Conservation (phyloP, 2,329 filamentous ascomycete species). For the Penicillium capsulatum region DNA sequence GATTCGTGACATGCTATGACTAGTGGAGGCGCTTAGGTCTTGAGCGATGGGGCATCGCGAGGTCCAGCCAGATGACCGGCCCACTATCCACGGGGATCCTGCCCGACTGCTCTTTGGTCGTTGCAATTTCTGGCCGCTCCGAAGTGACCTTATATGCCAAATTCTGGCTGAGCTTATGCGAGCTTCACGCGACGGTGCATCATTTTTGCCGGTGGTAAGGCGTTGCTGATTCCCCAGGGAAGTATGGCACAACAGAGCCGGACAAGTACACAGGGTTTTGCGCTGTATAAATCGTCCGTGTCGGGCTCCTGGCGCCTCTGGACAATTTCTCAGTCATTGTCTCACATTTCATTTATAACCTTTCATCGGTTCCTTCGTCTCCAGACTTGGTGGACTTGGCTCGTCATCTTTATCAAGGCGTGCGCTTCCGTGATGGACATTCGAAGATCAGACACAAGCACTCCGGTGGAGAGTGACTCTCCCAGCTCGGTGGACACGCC, state of each 20-base stretch:
- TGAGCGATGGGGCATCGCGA: constrained; percentile 7
- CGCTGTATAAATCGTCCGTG: constrained; percentile 18
- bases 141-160: no score
- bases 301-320: constrained; percentile 2
- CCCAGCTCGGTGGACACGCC: constrained; percentile 39
- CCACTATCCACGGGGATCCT: constrained; percentile 19
- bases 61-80: constrained; percentile 18
- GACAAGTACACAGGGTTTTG: constrained; percentile 12
- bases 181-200: constrained; percentile 9
- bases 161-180: constrained; percentile 3
- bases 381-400: neutral
- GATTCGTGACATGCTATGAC: constrained; percentile 4
- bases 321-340: constrained; percentile 9
- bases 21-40: constrained; percentile 11
- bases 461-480: constrained; percentile 29
- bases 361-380: constrained; percentile 7
- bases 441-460: constrained; percentile 29
- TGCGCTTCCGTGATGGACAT: constrained; percentile 31
- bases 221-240: constrained; percentile 9
- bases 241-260: constrained; percentile 10
- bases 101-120: constrained; percentile 18
- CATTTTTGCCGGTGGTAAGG: constrained; percentile 17
- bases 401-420: constrained; percentile 4
- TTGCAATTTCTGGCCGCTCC: neutral
- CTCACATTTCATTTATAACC: constrained; percentile 12